phyloP scores from a whole-genome alignment of 208 protist species.

The Leptomonas pyrrhocoris region DNA sequence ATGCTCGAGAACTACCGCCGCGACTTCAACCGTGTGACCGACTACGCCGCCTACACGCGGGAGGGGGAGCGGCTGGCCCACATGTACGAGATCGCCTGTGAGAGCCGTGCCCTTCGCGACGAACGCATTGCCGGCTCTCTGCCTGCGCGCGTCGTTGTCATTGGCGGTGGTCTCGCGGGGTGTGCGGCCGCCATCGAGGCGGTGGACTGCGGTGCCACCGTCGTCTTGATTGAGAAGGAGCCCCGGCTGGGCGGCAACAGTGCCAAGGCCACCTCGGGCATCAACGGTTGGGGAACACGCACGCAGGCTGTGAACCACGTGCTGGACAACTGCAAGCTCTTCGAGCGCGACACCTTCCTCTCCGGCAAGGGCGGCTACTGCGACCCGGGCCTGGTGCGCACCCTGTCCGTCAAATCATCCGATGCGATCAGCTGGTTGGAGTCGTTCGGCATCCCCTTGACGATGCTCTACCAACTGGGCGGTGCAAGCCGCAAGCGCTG shows the following conservation, averaged over 20 bases:
- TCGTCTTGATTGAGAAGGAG: slow-evolving; percentile 94
- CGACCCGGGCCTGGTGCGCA: slow-evolving; percentile 81
- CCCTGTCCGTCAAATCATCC: slow-evolving; percentile 77
- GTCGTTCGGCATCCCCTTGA: slow-evolving; percentile 84
- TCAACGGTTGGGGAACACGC: slow-evolving; percentile 92
- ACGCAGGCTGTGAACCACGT: slow-evolving; percentile 78
- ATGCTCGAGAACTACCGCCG: slow-evolving; percentile 66
- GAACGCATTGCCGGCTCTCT: slow-evolving; percentile 61
- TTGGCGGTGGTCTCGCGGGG: slow-evolving; percentile 89
- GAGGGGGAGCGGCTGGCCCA: slow-evolving; percentile 55
- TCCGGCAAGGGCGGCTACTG: slow-evolving; percentile 71
- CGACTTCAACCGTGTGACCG: slow-evolving; percentile 51
- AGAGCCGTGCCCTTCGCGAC: slow-evolving; percentile 42
- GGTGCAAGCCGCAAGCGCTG: slow-evolving; percentile 87
- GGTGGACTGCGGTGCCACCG: slow-evolving; percentile 76
- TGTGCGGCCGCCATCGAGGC: slow-evolving; percentile 84
- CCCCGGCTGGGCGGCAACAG: slow-evolving; percentile 93
- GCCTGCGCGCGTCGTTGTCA: slow-evolving; percentile 76
- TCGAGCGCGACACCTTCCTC: slow-evolving; percentile 80
- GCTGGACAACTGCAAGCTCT: slow-evolving; percentile 72
- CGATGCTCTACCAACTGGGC: slow-evolving; percentile 88
- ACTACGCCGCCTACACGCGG: slow-evolving; percentile 66
- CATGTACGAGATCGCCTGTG: slow-evolving; percentile 70
- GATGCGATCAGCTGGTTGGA: slow-evolving; percentile 80
- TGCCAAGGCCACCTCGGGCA: slow-evolving; percentile 96